phyloP scores from a whole-genome alignment of 495 filamentous ascomycete genomes.

The Neurospora tetraspora region DNA sequence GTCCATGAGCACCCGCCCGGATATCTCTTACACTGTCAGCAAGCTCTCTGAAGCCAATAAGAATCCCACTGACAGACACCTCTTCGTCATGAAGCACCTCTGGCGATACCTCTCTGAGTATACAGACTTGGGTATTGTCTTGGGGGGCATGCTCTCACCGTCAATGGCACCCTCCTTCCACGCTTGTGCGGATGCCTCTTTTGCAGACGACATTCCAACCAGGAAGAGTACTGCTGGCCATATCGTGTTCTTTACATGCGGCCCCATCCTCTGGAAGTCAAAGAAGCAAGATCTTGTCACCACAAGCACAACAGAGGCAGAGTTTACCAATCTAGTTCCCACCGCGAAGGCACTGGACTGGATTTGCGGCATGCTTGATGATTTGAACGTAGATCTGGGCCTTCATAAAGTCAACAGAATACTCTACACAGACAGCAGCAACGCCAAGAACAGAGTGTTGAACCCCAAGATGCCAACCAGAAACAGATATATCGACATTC shows the following conservation, averaged over 20 bases:
- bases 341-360: background rate
- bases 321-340: background rate
- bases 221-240: background rate
- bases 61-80: too few species aligned
- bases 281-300: too few species aligned
- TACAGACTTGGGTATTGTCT: background rate
- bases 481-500: background rate
- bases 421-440: background rate
- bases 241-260: too few species aligned
- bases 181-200: background rate
- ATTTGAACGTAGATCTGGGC: background rate
- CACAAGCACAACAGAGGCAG: too few species aligned
- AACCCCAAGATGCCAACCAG: background rate
- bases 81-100: background rate
- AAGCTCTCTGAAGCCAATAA: background rate
- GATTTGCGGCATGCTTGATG: background rate
- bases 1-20: background rate
- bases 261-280: too few species aligned
- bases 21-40: background rate
- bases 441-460: background rate
- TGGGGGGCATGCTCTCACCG: background rate
- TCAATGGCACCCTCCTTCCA: background rate
- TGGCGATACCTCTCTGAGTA: background rate
- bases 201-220: too few species aligned
- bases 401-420: background rate